Base-by-base conservation (phyloP, 306 rosid genomes). In the Crataegus laevigata region DNA sequence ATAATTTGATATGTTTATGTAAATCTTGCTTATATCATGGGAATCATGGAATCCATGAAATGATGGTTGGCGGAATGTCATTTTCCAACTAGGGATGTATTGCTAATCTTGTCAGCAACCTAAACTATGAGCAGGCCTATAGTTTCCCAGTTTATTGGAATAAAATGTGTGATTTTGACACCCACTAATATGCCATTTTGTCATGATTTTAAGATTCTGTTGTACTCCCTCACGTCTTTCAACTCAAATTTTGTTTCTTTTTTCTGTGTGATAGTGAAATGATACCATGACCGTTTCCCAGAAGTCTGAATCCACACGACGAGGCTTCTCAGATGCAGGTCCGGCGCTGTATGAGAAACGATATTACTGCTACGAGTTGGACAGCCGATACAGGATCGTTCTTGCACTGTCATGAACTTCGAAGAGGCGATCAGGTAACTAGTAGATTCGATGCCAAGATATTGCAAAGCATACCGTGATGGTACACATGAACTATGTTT, bases 81-180 rank as follows among this genome's bases (percentile, higher is more conserved):
- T 40, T 73, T 72, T 72, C 66, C 76, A 24, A 40, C 36, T 34
- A 30, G 52, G 52, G 64, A 55, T 30, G 52, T 57, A 15, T 62
- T 22, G 66, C 66, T 24, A 18, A 24, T 38, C 26, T 24, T 22
- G 57, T 72, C 76, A 38, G 66, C 24, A 57, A 8, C 75, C 3
- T 2, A 36, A 57, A 14, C 25, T 2, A 3, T 1, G 66, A 72
- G 32, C 12, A 24, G 34, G 21, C 25, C 54, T 25, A 11, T 65
- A 17, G 15, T 72, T 43, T 72, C 67, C 76, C 21, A 24, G 38
- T 72, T 58, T 14, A 21, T 32, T 58, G 76, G 76, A 72, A 58
- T 38, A 58, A 25, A 10, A n/a, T 71, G 62, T n/a, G 65, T 68
- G 79, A 79, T 59, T 47, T 79, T 66, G 79, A 74, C 71, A 36